Evolutionary conservation across 1,284 basidiomycete genomes (phyloP), one percentile per base, ranked within the genome.

Genomic region (Irpex rosettiformis): DNA sequence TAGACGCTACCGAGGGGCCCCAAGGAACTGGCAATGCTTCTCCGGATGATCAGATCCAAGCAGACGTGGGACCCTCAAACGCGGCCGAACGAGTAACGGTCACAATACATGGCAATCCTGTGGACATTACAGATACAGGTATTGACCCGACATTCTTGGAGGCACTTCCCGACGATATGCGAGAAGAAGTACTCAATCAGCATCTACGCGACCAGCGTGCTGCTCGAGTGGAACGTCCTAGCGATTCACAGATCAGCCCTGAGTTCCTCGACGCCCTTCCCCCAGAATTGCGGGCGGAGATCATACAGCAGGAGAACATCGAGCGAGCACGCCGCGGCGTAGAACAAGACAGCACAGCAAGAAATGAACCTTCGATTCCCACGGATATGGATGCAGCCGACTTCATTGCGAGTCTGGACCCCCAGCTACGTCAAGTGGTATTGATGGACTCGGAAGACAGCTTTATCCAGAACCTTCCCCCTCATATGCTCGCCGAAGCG

Each of bases 131-230:
- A 7, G 95, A 98, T 68, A 96, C 95, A 13, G 97, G 97, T 6
- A 98, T 99, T 68, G 97, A 99, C 71, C 94, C 96, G 1, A 96
- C 93, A 7, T 99, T 99, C 83, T 78, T 99, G 56, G 95, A 98
- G 74, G 97, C 97, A 18, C 77, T 99, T 25, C 97, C 97, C 0
- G 97, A 99, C 70, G 96, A 99, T 65, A 97, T 99, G 91, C 87
- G 97, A 52, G 96, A 98, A 70, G 97, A 99, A 72, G 95, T 99
- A 27, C 82, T 99, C 55, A 96, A 96, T 69, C 97, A 99, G 72
- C 96, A 99, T 70, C 87, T 98, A 66, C 89, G 95, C 11, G 96
- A 98, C 69, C 90, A 92, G 62, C 85, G 88, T 49, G 88, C 92
- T 3, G 83, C 91, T 13, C 79, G 84, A 61, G 72, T 91, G 28